Evolutionary conservation across 129 eudicot genomes (phyloP).

Genomic region (Tagetes patula): DNA sequence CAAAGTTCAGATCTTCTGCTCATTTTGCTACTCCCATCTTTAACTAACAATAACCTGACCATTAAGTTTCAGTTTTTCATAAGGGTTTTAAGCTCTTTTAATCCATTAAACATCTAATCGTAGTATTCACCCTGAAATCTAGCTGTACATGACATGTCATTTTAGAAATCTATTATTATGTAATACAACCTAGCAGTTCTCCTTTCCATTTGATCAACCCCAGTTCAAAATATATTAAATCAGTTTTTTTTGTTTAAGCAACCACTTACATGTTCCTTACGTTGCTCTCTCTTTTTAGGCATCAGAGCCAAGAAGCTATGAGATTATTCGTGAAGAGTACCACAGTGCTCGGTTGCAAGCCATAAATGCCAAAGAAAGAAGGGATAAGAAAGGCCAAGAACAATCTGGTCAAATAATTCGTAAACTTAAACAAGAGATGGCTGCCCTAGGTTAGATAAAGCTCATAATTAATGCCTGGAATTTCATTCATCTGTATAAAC

Average conservation of each 20-base stretch:
- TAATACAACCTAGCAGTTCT: background rate
- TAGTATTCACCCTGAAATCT: background rate
- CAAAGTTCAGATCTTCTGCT: background rate
- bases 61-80: background rate
- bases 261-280: background rate
- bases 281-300: slow-evolving; percentile 39
- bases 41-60: background rate
- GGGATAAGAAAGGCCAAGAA: slow-evolving; percentile 76
- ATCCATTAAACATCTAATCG: background rate
- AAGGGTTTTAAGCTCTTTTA: background rate
- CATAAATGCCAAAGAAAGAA: slow-evolving; percentile 64
- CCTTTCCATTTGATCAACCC: slow-evolving; percentile 4
- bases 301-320: slow-evolving; percentile 53
- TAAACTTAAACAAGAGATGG: slow-evolving; percentile 87
- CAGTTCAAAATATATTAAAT: background rate
- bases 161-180: background rate
- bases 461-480: slow-evolving; percentile 4
- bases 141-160: background rate
- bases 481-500: background rate
- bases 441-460: slow-evolving; percentile 67
- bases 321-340: slow-evolving; percentile 70
- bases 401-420: slow-evolving; percentile 77
- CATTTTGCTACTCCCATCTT: slow-evolving; percentile 3
- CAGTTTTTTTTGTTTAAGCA: slow-evolving; percentile 13
- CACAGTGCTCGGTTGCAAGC: slow-evolving; percentile 81